Percentiles rank a stretch among this genome's conserved stretches.
phyloP scores from a whole-genome alignment of 441 rosid species.

The Eruca vesicaria region DNA sequence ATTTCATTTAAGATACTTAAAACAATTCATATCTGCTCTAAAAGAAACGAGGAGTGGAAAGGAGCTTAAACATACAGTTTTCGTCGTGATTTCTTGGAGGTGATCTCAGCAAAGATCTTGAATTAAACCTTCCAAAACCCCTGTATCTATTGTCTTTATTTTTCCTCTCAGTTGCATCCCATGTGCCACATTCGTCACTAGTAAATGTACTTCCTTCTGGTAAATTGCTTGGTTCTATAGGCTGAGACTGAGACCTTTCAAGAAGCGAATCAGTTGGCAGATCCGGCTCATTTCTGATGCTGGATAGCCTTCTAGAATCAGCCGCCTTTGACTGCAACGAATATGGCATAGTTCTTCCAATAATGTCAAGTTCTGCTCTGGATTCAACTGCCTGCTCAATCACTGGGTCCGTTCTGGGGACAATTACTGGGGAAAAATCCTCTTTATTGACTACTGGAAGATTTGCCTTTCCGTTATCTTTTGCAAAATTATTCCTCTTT shows the following conservation, averaged over 20 bases:
- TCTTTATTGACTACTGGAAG: slow-evolving; percentile 53
- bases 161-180: slow-evolving; percentile 57
- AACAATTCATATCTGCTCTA: slow-evolving; percentile 1
- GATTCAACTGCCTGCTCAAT: slow-evolving; percentile 64
- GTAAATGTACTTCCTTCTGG: slow-evolving; percentile 46
- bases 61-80: slow-evolving; percentile 52
- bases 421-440: slow-evolving; percentile 69
- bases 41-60: neutral
- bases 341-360: slow-evolving; percentile 96
- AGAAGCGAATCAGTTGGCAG: slow-evolving; percentile 45
- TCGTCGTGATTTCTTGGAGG: slow-evolving; percentile 56
- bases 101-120: slow-evolving; percentile 50
- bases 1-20: neutral
- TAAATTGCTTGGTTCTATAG: slow-evolving; percentile 39
- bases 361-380: slow-evolving; percentile 76
- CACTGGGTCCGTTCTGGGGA: slow-evolving; percentile 69
- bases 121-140: slow-evolving; percentile 47
- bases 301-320: slow-evolving; percentile 60
- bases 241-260: slow-evolving; percentile 50
- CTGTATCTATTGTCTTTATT: slow-evolving; percentile 52
- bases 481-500: slow-evolving; percentile 57
- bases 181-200: slow-evolving; percentile 44
- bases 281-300: slow-evolving; percentile 65
- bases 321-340: slow-evolving; percentile 83
- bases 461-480: slow-evolving; percentile 49